These are phyloP conservation scores for Setomelanomma holmii DNA, from an alignment of 2,329 filamentous ascomycete genomes.

Conservation along the genomic window DNA sequence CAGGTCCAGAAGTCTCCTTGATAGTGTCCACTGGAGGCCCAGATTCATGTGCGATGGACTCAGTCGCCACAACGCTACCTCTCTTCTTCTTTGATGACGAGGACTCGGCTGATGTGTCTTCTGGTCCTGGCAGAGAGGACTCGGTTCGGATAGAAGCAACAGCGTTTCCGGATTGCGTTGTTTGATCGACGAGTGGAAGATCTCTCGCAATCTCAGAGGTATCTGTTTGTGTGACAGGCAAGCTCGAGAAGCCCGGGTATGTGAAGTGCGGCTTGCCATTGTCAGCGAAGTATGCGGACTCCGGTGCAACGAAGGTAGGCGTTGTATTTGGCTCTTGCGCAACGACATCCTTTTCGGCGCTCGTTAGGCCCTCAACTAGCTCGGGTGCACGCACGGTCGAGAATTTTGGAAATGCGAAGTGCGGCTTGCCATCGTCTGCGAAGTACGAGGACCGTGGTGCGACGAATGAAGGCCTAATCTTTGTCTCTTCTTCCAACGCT, in stretches of 20 bases:
- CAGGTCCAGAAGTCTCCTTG: background rate
- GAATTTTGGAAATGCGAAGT: background rate
- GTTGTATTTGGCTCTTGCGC: too few relatives aligned
- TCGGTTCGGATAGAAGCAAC: background rate
- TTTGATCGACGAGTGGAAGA: background rate
- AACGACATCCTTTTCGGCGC: too few relatives aligned
- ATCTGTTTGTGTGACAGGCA: background rate
- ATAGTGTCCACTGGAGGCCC: background rate
- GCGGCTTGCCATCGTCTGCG: slow-evolving; percentile 12
- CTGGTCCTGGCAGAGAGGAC: background rate
- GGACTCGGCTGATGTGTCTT: too few relatives aligned
- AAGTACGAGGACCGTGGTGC: slow-evolving; percentile 13
- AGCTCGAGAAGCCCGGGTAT: background rate
- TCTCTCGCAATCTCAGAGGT: background rate
- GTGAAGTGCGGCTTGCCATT: slow-evolving; percentile 4
- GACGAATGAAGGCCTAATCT: background rate
- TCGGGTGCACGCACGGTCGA: background rate
- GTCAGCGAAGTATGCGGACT: background rate
- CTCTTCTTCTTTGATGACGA: slow-evolving; percentile 30
- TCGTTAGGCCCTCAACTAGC: too few relatives aligned
- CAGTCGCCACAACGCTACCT: slow-evolving; percentile 13
- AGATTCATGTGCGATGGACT: slow-evolving; percentile 3
- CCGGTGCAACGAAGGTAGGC: background rate
- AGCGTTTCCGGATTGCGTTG: background rate
- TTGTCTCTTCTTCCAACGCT: background rate